Conservation (phyloP, 495 filamentous ascomycete species). For the Endocarpon pusillum region DNA sequence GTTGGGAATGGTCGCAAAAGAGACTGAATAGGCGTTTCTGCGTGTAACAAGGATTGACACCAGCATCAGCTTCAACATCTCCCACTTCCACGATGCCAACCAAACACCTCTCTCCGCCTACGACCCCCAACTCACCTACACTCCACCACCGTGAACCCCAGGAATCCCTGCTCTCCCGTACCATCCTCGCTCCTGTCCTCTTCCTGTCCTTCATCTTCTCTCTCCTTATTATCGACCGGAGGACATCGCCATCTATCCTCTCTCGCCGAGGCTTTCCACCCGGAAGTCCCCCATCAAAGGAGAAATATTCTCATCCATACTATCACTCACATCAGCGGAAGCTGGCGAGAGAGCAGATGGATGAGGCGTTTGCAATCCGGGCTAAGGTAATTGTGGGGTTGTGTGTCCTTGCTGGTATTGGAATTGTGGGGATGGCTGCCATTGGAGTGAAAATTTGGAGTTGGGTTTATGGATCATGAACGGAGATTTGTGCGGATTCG, state of each 20-base stretch:
- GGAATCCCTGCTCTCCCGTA: slow-evolving; percentile 9
- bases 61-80: too few species aligned
- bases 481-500: too few species aligned
- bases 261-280: neutral
- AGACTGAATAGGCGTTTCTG: too few species aligned
- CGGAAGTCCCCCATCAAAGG: slow-evolving; percentile 1
- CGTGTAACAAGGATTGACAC: too few species aligned
- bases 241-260: slow-evolving; percentile 8
- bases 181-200: slow-evolving; percentile 29
- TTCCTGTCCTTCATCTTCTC: slow-evolving; percentile 35
- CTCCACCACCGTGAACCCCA: neutral
- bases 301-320: slow-evolving; percentile 12
- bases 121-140: too few species aligned
- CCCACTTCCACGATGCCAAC: too few species aligned
- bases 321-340: slow-evolving; percentile 34
- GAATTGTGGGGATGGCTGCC: slow-evolving; percentile 1
- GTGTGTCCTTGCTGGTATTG: slow-evolving; percentile 6
- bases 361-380: slow-evolving; percentile 32
- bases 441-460: slow-evolving; percentile 1
- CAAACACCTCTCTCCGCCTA: too few species aligned
- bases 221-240: slow-evolving; percentile 28
- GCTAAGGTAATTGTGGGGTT: slow-evolving; percentile 19
- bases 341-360: slow-evolving; percentile 31
- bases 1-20: too few species aligned
- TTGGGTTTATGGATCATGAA: too few species aligned